A percentile compares a stretch with the other conserved stretches of the same genome.
Evolutionary conservation across 208 protist species (phyloP).

Genomic region (Wallacemonas sp.): DNA sequence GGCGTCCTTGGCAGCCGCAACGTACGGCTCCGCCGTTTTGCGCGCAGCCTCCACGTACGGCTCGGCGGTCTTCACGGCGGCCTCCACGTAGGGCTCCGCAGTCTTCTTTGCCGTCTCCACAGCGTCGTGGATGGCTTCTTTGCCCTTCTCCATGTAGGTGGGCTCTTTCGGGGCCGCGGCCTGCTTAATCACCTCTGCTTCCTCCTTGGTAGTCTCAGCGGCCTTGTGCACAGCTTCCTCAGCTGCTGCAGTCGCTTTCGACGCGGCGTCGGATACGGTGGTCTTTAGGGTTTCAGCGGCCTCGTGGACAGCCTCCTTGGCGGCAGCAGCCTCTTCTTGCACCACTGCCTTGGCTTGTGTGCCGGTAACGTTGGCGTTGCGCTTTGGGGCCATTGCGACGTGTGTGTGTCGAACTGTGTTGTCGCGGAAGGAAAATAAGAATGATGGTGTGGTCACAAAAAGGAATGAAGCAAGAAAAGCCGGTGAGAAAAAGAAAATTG

Average conservation of each 20-base stretch:
- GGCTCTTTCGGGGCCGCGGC: conserved; percentile 14
- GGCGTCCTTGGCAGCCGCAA: conserved; percentile 1
- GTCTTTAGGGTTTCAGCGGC: conserved; percentile 22
- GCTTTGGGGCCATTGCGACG: too few species aligned
- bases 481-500: too few species aligned
- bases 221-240: conserved; percentile 17
- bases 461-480: too few species aligned
- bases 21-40: conserved; percentile 2
- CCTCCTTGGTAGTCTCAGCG: conserved; percentile 24
- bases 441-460: too few species aligned
- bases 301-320: conserved; percentile 13
- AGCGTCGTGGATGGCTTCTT: conserved; percentile 23
- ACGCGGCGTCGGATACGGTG: too few species aligned
- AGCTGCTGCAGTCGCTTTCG: background rate
- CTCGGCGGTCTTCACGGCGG: conserved; percentile 35
- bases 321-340: background rate
- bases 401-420: too few species aligned
- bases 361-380: too few species aligned
- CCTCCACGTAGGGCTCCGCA: conserved; percentile 33
- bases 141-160: conserved; percentile 12
- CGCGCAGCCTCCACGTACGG: conserved; percentile 27
- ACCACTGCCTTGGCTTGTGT: too few species aligned
- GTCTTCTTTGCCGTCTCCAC: conserved; percentile 30
- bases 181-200: conserved; percentile 26
- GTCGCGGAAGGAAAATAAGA: too few species aligned